Base-by-base conservation (phyloP, 2,329 filamentous ascomycete species). In the Catunica adiposa region DNA sequence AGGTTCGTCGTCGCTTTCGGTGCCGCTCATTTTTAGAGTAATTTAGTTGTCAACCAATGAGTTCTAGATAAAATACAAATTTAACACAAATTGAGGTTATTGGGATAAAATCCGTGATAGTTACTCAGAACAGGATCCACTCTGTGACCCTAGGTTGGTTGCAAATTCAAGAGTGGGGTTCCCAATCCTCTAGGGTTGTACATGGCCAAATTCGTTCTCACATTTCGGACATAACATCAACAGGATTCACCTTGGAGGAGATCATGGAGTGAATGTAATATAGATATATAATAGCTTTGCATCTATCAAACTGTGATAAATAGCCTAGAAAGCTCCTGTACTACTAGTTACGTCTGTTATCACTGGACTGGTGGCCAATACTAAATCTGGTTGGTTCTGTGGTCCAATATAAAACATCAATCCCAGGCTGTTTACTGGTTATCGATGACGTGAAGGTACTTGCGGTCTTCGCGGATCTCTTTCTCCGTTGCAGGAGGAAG, bases 381-480 rank as follows among this genome's bases (percentile, higher is more conserved):
- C 29, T 34, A 34, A 5, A 34, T 34, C 29, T 34, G 48, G 26
- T 51, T 34, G 48, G 26, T 51, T 51, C 48, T 37, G 48, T 51
- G 26, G 20, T 51, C 26, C 48, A n/a, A 51, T 25, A 31, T 37
- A 14, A 9, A 34, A 20, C 7, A 31, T 51, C 26, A n/a, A 51
- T 25, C 15, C 25, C 29, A 48, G 55, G 56, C 63, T 58, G 59
- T 69, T 72, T 82, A 92, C 76, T 89, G 80, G 69, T 92, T 84
- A 68, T 94, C 87, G 66, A 88, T 73, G 59, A 98, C 89, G 69
- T 98, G 92, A 68, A 97, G 73, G 69, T 94, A 98, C 76, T 96
- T 92, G 79, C 83, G 92, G 71, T 97, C 89, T 70, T 97, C 89
- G 64, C 79, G 78, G 78, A 83, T 92, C 77, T 98, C 92, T 70